phyloP scores from a whole-genome alignment of 495 filamentous ascomycete genomes.

The Viridothelium virens region DNA sequence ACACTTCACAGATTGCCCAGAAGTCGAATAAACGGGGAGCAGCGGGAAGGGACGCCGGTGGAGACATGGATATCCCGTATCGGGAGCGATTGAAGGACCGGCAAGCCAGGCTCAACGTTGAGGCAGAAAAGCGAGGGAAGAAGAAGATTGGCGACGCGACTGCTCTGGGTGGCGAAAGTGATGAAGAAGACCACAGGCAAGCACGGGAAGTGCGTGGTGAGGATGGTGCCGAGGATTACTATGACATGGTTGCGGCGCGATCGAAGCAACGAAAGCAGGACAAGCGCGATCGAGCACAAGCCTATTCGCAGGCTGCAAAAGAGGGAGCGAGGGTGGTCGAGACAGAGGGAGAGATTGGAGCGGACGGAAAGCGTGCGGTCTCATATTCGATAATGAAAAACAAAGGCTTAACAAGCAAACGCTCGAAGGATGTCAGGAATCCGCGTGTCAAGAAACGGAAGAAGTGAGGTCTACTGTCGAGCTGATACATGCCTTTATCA shows the following conservation, averaged over 20 bases:
- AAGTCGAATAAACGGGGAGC: slow-evolving; percentile 77
- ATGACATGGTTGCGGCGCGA: slow-evolving; percentile 70
- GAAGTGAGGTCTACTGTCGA: too few species aligned
- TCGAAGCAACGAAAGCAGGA: slow-evolving; percentile 62
- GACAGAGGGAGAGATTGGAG: slow-evolving; percentile 49
- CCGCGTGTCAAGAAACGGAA: slow-evolving; percentile 81
- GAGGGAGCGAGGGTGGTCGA: slow-evolving; percentile 54
- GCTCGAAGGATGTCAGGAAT: slow-evolving; percentile 89
- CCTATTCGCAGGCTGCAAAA: slow-evolving; percentile 44
- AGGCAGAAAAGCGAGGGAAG: slow-evolving; percentile 78
- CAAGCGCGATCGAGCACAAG: slow-evolving; percentile 56
- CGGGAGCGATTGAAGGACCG: slow-evolving; percentile 79
- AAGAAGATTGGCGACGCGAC: slow-evolving; percentile 47
- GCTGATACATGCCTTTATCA: too few species aligned
- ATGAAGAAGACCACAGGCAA: slow-evolving; percentile 53
- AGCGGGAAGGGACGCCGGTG: slow-evolving; percentile 78
- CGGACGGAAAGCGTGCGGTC: slow-evolving; percentile 82
- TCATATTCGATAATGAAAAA: slow-evolving; percentile 93
- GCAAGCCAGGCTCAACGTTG: slow-evolving; percentile 71
- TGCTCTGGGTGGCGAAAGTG: slow-evolving; percentile 48
- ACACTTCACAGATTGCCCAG: slow-evolving; percentile 91
- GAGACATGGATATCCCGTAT: slow-evolving; percentile 86
- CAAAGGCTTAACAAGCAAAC: slow-evolving; percentile 79
- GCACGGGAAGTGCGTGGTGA: slow-evolving; percentile 41
- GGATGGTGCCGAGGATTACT: slow-evolving; percentile 62